These are phyloP conservation scores for Calonectria multiphialidica DNA, from an alignment of 2,329 filamentous ascomycete species.

Conservation along the genomic window DNA sequence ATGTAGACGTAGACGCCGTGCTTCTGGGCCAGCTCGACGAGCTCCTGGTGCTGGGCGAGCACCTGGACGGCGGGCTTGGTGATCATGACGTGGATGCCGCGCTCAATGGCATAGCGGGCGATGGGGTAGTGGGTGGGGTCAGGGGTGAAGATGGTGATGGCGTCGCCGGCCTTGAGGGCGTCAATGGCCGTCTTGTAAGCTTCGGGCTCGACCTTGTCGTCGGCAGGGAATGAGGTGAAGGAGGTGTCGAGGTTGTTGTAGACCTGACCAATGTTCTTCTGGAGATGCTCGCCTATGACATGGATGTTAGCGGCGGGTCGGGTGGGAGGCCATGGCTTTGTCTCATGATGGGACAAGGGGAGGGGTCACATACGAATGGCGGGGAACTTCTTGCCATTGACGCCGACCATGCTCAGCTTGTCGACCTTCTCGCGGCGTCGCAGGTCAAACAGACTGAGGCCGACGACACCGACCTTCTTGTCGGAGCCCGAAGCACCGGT, in stretches of 20 bases:
- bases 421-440: constrained; percentile 89
- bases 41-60: constrained; percentile 81
- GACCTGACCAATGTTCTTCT: constrained; percentile 87
- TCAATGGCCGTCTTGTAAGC: constrained; percentile 93
- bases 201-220: constrained; percentile 79
- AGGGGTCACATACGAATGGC: constrained; percentile 77
- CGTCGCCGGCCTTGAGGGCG: constrained; percentile 82
- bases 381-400: constrained; percentile 89
- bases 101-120: constrained; percentile 90
- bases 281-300: constrained; percentile 77
- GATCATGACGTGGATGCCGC: constrained; percentile 89
- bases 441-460: constrained; percentile 89
- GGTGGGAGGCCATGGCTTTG: not conserved
- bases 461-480: constrained; percentile 96
- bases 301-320: constrained; percentile 28
- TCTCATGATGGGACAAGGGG: not conserved
- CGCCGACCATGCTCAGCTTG: constrained; percentile 89
- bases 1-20: constrained; percentile 90
- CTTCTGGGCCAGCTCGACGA: constrained; percentile 79
- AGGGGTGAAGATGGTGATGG: constrained; percentile 96
- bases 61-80: constrained; percentile 94
- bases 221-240: constrained; percentile 85
- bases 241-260: constrained; percentile 92
- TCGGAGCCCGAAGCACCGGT: constrained; percentile 86
- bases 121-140: constrained; percentile 95